A percentile compares a stretch with the other conserved stretches of the same genome.
phyloP scores from a whole-genome alignment of 139 green algal genomes.

The Micractinium sp. region DNA sequence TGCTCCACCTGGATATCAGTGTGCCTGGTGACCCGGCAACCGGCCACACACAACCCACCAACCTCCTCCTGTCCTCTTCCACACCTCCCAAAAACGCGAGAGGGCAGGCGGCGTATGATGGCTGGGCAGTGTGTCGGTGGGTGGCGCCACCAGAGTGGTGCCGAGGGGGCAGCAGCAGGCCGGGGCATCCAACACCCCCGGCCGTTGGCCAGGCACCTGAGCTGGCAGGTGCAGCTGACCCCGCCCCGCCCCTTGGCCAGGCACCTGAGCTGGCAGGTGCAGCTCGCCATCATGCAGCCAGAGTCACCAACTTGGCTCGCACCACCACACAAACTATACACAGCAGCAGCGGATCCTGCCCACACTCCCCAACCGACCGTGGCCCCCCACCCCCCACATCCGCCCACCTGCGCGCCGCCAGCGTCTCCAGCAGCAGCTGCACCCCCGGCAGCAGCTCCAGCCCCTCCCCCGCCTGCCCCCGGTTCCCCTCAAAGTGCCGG shows the following conservation, averaged over 20 bases:
- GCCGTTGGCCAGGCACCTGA: no score
- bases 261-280: no score
- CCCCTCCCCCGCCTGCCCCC: slow-evolving; percentile 46
- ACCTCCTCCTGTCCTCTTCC: no score
- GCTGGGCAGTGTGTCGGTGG: no score
- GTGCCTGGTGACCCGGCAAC: no score
- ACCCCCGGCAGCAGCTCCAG: slow-evolving; percentile 74
- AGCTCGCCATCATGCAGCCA: background rate
- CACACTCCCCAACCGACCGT: no score
- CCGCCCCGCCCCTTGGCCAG: background rate
- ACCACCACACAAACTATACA: background rate
- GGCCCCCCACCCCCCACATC: background rate
- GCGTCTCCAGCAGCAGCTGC: slow-evolving; percentile 54
- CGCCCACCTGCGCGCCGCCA: slow-evolving; percentile 34
- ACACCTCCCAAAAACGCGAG: no score
- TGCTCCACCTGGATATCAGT: no score
- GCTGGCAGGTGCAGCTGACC: background rate
- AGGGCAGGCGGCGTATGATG: no score
- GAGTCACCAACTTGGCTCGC: background rate
- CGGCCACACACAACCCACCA: no score
- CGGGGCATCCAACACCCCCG: no score
- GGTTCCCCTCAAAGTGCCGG: slow-evolving; percentile 47
- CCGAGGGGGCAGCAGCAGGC: background rate
- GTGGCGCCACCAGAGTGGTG: no score
- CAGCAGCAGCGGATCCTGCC: background rate